Evolutionary conservation across 1,139 yeast genomes (phyloP).

Genomic region (Suhomyces guaymorum): DNA sequence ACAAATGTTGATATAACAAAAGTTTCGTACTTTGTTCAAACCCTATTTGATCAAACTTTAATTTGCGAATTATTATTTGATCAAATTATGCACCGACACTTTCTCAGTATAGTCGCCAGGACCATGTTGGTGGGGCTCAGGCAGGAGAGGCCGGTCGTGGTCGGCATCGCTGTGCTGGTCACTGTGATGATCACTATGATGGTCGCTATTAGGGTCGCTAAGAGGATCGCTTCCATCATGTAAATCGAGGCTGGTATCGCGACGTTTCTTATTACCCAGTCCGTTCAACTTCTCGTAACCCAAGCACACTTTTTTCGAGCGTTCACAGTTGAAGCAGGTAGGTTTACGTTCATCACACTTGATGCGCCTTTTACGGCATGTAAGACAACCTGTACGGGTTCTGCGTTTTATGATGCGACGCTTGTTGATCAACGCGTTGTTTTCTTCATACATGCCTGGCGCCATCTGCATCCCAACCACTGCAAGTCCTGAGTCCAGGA

Average conservation of each 20-base stretch:
- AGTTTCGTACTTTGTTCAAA: no score
- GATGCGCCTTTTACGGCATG: slow-evolving; percentile 32
- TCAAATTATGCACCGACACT: slow-evolving; percentile 14
- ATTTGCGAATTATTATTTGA: slow-evolving; percentile 8
- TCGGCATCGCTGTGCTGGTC: slow-evolving; percentile 9
- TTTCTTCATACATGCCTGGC: slow-evolving; percentile 27
- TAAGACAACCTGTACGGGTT: slow-evolving; percentile 31
- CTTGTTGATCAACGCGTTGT: slow-evolving; percentile 39
- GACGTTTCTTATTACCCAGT: slow-evolving; percentile 14
- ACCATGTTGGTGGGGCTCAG: slow-evolving; percentile 10
- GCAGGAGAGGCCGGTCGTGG: slow-evolving; percentile 2
- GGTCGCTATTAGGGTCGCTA: no score
- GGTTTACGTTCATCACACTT: slow-evolving; percentile 55
- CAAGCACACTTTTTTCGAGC: slow-evolving; percentile 66
- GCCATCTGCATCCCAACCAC: slow-evolving; percentile 11
- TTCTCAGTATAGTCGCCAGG: slow-evolving; percentile 11
- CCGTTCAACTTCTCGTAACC: slow-evolving; percentile 53
- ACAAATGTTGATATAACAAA: no score
- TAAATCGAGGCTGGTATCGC: slow-evolving; percentile 16
- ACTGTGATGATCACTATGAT: no score
- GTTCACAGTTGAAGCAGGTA: slow-evolving; percentile 69
- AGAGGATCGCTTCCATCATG: slow-evolving; percentile 11
- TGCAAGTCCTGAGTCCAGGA: slow-evolving; percentile 9
- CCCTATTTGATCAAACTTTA: no score
- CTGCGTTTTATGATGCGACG: slow-evolving; percentile 39